A percentile compares a stretch with the other conserved stretches of the same genome.
These are phyloP conservation scores for Lactifluus rugatus DNA, from an alignment of 768 basidiomycete species.

Conservation along the genomic window DNA sequence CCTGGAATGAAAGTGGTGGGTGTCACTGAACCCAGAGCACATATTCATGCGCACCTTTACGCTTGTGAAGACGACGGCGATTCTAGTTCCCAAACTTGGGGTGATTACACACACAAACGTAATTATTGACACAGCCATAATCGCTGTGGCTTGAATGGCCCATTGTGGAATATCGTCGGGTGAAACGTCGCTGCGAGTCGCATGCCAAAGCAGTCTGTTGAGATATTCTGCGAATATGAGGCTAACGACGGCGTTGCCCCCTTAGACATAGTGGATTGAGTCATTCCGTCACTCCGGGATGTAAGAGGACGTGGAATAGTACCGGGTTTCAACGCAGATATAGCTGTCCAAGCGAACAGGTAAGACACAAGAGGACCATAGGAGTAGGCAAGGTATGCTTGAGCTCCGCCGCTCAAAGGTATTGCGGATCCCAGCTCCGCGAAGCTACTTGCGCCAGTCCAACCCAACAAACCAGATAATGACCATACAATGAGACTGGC, in stretches of 20 bases:
- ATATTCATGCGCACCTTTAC: slow-evolving; percentile 54
- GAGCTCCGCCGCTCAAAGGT: slow-evolving; percentile 56
- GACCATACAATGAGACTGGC: slow-evolving; percentile 85
- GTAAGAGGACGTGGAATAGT: slow-evolving; percentile 12
- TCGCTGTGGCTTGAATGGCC: slow-evolving; percentile 83
- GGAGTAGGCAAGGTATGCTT: slow-evolving; percentile 81
- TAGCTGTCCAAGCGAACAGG: slow-evolving; percentile 92
- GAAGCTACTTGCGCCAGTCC: slow-evolving; percentile 94
- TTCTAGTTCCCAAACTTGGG: slow-evolving; percentile 66
- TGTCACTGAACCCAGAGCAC: not conserved
- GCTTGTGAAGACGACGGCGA: slow-evolving; percentile 78
- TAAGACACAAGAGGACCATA: slow-evolving; percentile 84
- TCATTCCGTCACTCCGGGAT: not conserved
- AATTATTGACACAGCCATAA: slow-evolving; percentile 59
- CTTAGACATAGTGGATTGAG: slow-evolving; percentile 28
- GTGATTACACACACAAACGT: slow-evolving; percentile 72
- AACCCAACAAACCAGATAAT: slow-evolving; percentile 71
- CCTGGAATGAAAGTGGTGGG: slow-evolving; percentile 29
- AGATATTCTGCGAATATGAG: slow-evolving; percentile 90
- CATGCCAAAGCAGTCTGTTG: slow-evolving; percentile 79
- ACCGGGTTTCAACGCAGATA: slow-evolving; percentile 82
- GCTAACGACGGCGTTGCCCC: slow-evolving; percentile 73
- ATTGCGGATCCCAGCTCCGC: slow-evolving; percentile 88
- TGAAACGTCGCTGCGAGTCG: slow-evolving; percentile 57
- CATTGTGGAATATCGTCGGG: slow-evolving; percentile 78